Base-by-base conservation (phyloP, 257 asterid genomes). In the Orobanche coerulescens region DNA sequence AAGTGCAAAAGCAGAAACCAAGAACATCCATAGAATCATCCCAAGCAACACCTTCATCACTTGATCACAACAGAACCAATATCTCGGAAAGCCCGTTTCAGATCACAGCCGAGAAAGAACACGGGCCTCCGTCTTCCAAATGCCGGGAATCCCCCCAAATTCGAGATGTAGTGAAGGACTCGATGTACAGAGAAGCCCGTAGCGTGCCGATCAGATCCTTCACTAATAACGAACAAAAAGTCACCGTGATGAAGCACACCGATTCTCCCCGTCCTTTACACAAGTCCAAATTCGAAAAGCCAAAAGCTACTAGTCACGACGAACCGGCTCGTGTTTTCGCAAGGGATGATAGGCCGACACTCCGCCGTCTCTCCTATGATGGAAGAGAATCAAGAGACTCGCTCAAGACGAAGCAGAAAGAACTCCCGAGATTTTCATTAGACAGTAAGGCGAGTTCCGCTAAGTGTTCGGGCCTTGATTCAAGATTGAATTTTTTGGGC, bases 181-280 rank as follows among this genome's bases (percentile, higher is more conserved):
- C 95, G 0, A 87, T 87, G 88, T 62, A 76, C 75, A 78, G 93
- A 72, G 94, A 87, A 76, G 79, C 79, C 49, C 80, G 85, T 16
- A 55, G 74, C 4, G 28, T 82, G 71, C 52, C 76, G n/a, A 77
- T 87, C 74, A 87, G 78, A 79, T 69, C 73, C 49, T 46, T 31
- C n/a, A 59, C 64, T 1, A 75, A 63, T 44, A 74, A 80, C 25
- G 86, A 71, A 55, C 76, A 80, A 51, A 75, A 66, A 68, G 75
- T 67, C 42, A 71, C 66, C 37, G 71, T 77, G 3, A 62, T 81
- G 78, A 87, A 83, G 78, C 86, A 79, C 73, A 59, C 78, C 0
- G 96, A 90, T 75, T 90, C 95, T 20, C 96, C 97, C 14, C 81
- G 92, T 73, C 92, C 81, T 31, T 58, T 62, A 42, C 88, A 70